Percentiles rank a stretch among this genome's conserved stretches.
phyloP scores from a whole-genome alignment of 306 rosid species.

The Prunus kanzakura region DNA sequence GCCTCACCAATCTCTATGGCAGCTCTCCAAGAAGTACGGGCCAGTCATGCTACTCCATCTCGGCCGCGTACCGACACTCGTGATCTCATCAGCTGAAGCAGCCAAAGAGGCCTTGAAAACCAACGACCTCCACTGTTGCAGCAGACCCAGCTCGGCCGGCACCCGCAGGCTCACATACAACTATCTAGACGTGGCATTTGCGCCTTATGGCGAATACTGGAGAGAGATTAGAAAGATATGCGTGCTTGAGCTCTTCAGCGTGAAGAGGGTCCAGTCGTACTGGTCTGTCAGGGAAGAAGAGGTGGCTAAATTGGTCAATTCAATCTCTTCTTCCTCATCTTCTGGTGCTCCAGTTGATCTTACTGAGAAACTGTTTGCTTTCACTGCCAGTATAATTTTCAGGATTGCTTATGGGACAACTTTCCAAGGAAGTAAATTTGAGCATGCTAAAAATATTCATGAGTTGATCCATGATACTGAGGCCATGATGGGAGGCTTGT shows the following conservation, averaged over 20 bases:
- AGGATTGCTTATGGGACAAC: constrained; percentile 29
- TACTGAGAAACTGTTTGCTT: constrained; percentile 20
- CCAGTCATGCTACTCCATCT: constrained; percentile 28
- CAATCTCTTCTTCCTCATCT: constrained; percentile 11
- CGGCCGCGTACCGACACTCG: not conserved
- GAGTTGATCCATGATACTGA: constrained; percentile 1
- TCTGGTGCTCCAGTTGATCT: constrained; percentile 2
- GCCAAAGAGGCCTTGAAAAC: constrained; percentile 26
- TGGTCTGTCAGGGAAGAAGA: constrained; percentile 32
- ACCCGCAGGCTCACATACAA: constrained; percentile 15
- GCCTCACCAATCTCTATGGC: constrained; percentile 22
- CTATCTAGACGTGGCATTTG: constrained; percentile 2
- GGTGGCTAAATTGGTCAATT: constrained; percentile 8
- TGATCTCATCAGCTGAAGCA: constrained; percentile 34
- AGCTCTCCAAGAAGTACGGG: constrained; percentile 27
- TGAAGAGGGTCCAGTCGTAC: constrained; percentile 34
- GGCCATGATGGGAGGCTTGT: constrained; percentile 31
- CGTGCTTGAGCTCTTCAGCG: constrained; percentile 32
- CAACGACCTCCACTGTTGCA: constrained; percentile 32
- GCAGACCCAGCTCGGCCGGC: constrained; percentile 16
- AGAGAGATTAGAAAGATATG: constrained; percentile 36
- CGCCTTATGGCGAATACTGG: constrained; percentile 43
- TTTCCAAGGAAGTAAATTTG: not conserved
- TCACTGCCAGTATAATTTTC: constrained; percentile 17
- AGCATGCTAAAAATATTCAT: constrained; percentile 9